Evolutionary conservation across 2,329 filamentous ascomycete species (phyloP), one percentile per base, ranked within the genome.

Genomic region (Phialophora tarda): DNA sequence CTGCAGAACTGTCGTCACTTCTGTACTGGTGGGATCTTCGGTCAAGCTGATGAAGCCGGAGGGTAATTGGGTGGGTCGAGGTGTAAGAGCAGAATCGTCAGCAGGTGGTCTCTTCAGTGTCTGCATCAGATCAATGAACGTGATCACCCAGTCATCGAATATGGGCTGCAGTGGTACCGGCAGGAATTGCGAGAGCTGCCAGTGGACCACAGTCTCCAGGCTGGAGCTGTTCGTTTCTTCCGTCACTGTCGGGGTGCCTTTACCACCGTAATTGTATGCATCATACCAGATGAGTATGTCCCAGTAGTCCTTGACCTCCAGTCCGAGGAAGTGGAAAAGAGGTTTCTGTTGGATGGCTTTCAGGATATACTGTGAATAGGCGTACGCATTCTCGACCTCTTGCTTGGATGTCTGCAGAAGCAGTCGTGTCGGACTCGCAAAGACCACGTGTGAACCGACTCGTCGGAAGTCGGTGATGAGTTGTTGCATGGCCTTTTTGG

Each of bases 241-340:
- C 7, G 90, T 84, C 3, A 97, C 91, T 73, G 95, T 87, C 58
- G 89, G 87, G 71, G 92, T 97, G 3, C 91, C 95, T 75, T 96
- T 96, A 67, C 95, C 95, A 63, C 95, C 96, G 74, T 98, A 98
- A 82, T 99, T 99, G 83, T 94, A 97, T 78, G 97, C 92, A 73
- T 99, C 95, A 72, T 98, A 98, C 95, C 95, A 99, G 3, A 97
- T 89, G 0, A 99, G 87, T 74, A 97, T 98, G 77, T 99, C 95
- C 95, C 95, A 99, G 78, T 97, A 99, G 77, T 99, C 95, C 72
- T 94, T 97, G 78, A 99, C 95, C 73, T 97, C 92, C 2, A 99
- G 84, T 74, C 99, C 95, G 69, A 99, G 88, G 76, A 99, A 99
- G 78, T 97, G 92, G 80, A 99, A 99, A 0, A 97, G 85, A 0